A percentile compares a stretch with the other conserved stretches of the same genome.
Evolutionary conservation across 345 rosid genomes (phyloP).

Genomic region (Eucalyptus erythrocorys): DNA sequence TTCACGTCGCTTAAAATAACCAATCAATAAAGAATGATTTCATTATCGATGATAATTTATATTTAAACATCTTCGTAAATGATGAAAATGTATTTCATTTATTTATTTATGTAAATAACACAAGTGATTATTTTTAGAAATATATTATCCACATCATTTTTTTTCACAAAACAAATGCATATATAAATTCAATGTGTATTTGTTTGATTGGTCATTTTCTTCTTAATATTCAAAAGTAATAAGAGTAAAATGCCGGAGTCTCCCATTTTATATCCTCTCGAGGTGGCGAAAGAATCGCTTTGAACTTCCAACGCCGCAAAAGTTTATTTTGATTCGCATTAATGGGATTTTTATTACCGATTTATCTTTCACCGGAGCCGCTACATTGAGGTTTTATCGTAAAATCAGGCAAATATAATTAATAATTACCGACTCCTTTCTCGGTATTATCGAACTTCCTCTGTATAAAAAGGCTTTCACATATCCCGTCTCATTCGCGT

Average conservation of each 20-base stretch:
- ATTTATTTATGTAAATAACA: too few relatives aligned
- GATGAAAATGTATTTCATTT: not conserved
- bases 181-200: not conserved
- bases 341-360: not conserved
- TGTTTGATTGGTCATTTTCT: not conserved
- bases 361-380: not conserved
- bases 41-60: too few relatives aligned
- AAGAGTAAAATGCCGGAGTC: not conserved
- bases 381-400: not conserved
- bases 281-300: not conserved
- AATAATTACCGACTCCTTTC: not conserved
- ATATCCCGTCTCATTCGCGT: not conserved
- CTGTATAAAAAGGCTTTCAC: not conserved
- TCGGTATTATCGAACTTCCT: not conserved
- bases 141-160: too few relatives aligned
- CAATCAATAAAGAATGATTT: not conserved
- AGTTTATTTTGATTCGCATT: not conserved
- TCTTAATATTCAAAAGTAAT: too few relatives aligned
- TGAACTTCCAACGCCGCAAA: not conserved
- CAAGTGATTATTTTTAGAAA: too few relatives aligned
- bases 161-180: accelerated
- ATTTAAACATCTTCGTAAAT: not conserved
- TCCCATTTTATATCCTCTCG: accelerated
- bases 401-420: not conserved
- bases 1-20: too few relatives aligned